A percentile compares a stretch with the other conserved stretches of the same genome.
Evolutionary conservation across 768 basidiomycete species (phyloP).

Genomic region (Neoboletus magnificus): DNA sequence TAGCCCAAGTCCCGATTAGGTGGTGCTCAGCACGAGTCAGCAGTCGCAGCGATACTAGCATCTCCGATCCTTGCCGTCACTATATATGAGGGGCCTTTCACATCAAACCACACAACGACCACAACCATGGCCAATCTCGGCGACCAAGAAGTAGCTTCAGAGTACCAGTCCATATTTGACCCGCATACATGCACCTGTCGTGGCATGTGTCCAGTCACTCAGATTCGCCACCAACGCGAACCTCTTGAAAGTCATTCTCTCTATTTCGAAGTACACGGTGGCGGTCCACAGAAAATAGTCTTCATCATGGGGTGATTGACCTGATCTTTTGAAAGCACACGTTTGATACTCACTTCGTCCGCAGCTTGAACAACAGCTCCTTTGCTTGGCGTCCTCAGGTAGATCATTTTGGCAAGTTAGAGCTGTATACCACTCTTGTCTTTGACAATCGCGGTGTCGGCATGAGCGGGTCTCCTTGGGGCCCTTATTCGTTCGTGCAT

Average conservation of each 20-base stretch:
- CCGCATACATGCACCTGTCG: slow-evolving; percentile 42
- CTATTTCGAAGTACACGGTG: slow-evolving; percentile 78
- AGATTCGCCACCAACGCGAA: slow-evolving; percentile 43
- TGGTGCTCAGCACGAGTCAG: no score
- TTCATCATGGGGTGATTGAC: slow-evolving; percentile 68
- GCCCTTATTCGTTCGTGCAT: slow-evolving; percentile 68
- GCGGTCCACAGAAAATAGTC: slow-evolving; percentile 58
- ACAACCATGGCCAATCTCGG: background rate
- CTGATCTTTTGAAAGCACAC: background rate
- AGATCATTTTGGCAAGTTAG: slow-evolving; percentile 52
- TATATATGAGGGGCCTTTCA: no score
- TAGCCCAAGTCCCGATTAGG: no score
- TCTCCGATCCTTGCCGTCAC: no score
- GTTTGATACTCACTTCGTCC: slow-evolving; percentile 3
- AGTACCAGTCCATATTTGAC: slow-evolving; percentile 52
- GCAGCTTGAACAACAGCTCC: slow-evolving; percentile 57
- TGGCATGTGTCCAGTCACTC: slow-evolving; percentile 73
- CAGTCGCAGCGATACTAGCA: no score
- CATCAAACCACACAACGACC: no score
- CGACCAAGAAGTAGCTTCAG: background rate
- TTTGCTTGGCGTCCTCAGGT: slow-evolving; percentile 69
- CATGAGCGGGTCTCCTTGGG: slow-evolving; percentile 63
- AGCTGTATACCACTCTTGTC: slow-evolving; percentile 59
- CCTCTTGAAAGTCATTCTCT: slow-evolving; percentile 65
- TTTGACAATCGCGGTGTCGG: slow-evolving; percentile 88